Conservation (phyloP, 805 yeast species). For the Monosporozyma unispora region DNA sequence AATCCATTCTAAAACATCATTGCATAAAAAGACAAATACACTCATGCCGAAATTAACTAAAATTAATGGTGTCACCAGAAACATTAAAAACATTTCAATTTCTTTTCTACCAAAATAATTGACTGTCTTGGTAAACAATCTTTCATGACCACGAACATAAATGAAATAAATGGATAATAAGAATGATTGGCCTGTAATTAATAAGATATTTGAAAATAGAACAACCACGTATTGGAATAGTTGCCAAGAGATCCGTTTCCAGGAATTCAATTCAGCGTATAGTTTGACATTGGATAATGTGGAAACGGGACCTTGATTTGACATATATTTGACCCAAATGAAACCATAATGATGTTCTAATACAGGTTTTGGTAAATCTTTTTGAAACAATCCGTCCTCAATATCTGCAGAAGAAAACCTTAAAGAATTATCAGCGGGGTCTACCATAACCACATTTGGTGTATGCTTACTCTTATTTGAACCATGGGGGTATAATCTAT, state of each 20-base stretch:
- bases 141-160: conserved; percentile 31
- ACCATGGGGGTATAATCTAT: neutral
- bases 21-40: conserved; percentile 20
- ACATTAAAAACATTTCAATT: conserved; percentile 23
- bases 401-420: conserved; percentile 11
- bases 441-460: conserved; percentile 10
- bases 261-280: neutral
- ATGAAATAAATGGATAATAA: conserved; percentile 34
- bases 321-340: conserved; percentile 7
- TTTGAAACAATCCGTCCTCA: conserved; percentile 3
- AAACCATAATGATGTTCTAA: conserved; percentile 7
- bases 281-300: neutral
- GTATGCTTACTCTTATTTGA: neutral
- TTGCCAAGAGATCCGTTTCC: neutral
- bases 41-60: conserved; percentile 13
- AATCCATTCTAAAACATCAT: conserved; percentile 14
- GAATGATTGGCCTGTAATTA: conserved; percentile 28
- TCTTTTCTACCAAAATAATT: conserved; percentile 30
- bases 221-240: conserved; percentile 2
- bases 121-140: conserved; percentile 25
- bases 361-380: conserved; percentile 2
- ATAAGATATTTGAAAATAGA: neutral
- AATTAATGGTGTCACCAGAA: conserved; percentile 28
- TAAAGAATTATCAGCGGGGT: conserved; percentile 19
- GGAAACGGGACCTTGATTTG: conserved; percentile 1